Evolutionary conservation across 306 rosid species (phyloP), one percentile per base, ranked within the genome.

Genomic region (Rubus idaeus): DNA sequence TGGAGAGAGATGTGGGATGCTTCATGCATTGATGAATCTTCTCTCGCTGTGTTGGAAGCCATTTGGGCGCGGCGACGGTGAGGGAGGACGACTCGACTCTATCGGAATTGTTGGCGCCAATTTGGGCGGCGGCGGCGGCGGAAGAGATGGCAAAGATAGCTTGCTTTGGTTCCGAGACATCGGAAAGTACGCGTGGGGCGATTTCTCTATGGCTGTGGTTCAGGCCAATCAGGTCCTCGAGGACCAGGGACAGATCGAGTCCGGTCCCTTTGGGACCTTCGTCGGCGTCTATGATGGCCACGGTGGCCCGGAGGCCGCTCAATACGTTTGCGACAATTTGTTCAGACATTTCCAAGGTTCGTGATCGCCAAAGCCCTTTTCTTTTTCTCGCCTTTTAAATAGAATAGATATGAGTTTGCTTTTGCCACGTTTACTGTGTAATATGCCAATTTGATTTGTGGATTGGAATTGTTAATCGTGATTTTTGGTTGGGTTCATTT

Each of bases 211-310:
- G 95, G 95, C 97, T 3, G 97, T 88, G 4, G 93, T 93, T 47
- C 98, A 93, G 75, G 98, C 95, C 50, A 93, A 93, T 77, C 98
- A 83, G 77, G 90, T 89, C 17, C 97, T 93, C 11, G 98, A 93
- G 80, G 98, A 93, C 82, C 95, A 89, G 80, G 79, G 93, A 66
- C 98, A 93, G 90, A 87, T 93, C 84, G 86, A 93, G 86, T 93
- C 98, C 11, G 98, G 97, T 0, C 86, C 96, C 4, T 83, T 87
- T 23, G 98, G 98, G 10, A 86, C 98, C 47, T 93, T 91, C 71
- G 84, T 93, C 49, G 98, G 98, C n/a, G 86, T 93, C 64, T 91
- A 91, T 67, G 98, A 93, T 61, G 98, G 98, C 26, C 98, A 93
- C 73, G 97, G 97, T 17, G 98, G 98, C 40, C 90, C 93, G 18